Conservation (phyloP, 306 rosid genomes). For the Potentilla sterilis region DNA sequence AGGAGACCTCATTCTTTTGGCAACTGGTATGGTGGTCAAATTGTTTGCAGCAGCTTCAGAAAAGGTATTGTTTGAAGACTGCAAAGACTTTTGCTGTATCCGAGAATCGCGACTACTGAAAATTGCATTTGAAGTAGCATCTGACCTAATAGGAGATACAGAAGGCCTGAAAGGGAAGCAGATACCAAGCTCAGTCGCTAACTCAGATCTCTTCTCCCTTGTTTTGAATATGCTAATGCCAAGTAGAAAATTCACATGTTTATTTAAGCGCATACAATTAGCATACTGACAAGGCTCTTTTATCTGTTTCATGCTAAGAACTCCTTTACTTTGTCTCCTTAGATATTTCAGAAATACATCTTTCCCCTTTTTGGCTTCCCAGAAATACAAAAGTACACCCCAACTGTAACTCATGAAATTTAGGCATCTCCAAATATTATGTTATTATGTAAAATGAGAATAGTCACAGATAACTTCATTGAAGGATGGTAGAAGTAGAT, state of each 20-base stretch:
- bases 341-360: not conserved
- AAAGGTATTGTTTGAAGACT: slow-evolving; percentile 23
- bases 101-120: slow-evolving; percentile 24
- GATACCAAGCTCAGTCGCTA: slow-evolving; percentile 32
- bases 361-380: not conserved
- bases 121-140: slow-evolving; percentile 27
- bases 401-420: not conserved
- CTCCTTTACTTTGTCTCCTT: slow-evolving; percentile 4
- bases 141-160: slow-evolving; percentile 35
- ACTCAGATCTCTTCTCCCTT: slow-evolving; percentile 2
- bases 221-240: not conserved
- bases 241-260: not conserved
- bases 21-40: slow-evolving; percentile 34
- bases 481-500: slow-evolving; percentile 40
- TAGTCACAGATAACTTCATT: slow-evolving; percentile 21
- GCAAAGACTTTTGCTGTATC: slow-evolving; percentile 25
- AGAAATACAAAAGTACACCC: not conserved
- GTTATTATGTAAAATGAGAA: slow-evolving; percentile 25
- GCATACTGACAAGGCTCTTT: not conserved
- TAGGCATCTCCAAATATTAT: not conserved
- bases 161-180: slow-evolving; percentile 39
- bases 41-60: slow-evolving; percentile 30
- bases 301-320: not conserved
- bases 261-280: not conserved
- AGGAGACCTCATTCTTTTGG: slow-evolving; percentile 85